Evolutionary conservation across 2,329 filamentous ascomycete species (phyloP), one percentile per base, ranked within the genome.

Genomic region (Davidsoniella eucalypti): DNA sequence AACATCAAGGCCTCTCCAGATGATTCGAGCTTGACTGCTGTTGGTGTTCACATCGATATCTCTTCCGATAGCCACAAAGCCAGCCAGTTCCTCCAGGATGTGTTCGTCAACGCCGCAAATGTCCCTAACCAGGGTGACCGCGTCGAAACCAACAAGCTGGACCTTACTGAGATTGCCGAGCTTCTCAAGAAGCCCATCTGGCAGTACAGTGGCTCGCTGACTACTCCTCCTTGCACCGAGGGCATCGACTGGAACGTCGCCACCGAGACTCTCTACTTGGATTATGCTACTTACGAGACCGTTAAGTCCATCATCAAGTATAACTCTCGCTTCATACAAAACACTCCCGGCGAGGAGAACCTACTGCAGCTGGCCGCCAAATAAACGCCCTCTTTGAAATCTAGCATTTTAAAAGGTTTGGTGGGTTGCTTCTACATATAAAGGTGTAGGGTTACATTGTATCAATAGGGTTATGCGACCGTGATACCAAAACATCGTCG

Each of bases 221-320:
- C 77, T 39, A 80, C 76, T 0, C 77, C 78, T 17, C 77, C 77
- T 3, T 80, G 77, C 63, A 66, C 66, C 14, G 75, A 80, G 60
- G 70, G 69, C 23, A 64, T 80, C 18, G 64, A 61, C 8, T 79
- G 75, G 67, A 62, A 75, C 44, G 61, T 78, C 40, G 69, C 69
- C 55, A 63, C 66, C 53, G 56, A 71, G 51, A 67, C 69, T 37
- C 58, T 78, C 3, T 59, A 61, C 36, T 61, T 79, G 54, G 63
- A 67, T 55, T 65, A 72, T 14, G 60, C 60, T 4, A 73, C 69
- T 14, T 79, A 63, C 59, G 67, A 71, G 56, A 63, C 62, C 41
- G 69, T 74, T 51, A 75, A 76, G 61, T 61, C 59, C 26, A 66
- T 78, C 26, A 61, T 75, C 47, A 73, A 70, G 56, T 78, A 73